phyloP scores from a whole-genome alignment of 495 filamentous ascomycete species.

The Neurospora sp. region DNA sequence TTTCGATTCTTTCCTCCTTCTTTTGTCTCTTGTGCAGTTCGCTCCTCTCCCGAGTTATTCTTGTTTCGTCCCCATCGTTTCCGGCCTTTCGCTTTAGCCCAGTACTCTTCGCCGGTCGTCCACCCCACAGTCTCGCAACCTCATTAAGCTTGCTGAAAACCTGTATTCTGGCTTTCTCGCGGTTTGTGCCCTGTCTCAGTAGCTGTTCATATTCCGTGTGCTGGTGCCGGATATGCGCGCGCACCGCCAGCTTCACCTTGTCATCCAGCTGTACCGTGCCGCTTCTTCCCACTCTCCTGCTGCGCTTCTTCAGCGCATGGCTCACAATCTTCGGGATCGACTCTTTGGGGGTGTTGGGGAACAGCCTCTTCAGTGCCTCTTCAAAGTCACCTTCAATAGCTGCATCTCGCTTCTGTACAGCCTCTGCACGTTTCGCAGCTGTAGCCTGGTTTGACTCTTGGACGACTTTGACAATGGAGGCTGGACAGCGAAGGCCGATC shows the following conservation, averaged over 20 bases:
- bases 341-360: conserved; percentile 17
- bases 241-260: conserved; percentile 25
- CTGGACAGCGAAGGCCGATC: conserved; percentile 30
- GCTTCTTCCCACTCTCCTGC: conserved; percentile 26
- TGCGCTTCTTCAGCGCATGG: conserved; percentile 22
- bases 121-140: conserved; percentile 12
- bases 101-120: neutral
- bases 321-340: conserved; percentile 13
- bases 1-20: neutral
- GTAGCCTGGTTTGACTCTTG: conserved; percentile 15
- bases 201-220: conserved; percentile 29
- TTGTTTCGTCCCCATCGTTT: neutral
- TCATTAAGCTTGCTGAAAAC: conserved; percentile 11
- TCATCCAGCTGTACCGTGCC: conserved; percentile 13
- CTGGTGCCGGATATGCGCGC: conserved; percentile 28
- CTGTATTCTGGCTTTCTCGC: conserved; percentile 10
- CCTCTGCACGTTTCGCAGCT: conserved; percentile 12
- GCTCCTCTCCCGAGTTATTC: neutral
- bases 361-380: conserved; percentile 15
- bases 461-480: conserved; percentile 17
- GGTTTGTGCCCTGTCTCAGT: conserved; percentile 6
- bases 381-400: conserved; percentile 17
- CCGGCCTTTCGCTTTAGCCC: neutral
- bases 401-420: conserved; percentile 19
- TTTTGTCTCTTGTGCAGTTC: neutral